Percentiles rank a stretch among this genome's conserved stretches.
Conservation (phyloP, 345 rosid species). For the Syzygium aqueum region DNA sequence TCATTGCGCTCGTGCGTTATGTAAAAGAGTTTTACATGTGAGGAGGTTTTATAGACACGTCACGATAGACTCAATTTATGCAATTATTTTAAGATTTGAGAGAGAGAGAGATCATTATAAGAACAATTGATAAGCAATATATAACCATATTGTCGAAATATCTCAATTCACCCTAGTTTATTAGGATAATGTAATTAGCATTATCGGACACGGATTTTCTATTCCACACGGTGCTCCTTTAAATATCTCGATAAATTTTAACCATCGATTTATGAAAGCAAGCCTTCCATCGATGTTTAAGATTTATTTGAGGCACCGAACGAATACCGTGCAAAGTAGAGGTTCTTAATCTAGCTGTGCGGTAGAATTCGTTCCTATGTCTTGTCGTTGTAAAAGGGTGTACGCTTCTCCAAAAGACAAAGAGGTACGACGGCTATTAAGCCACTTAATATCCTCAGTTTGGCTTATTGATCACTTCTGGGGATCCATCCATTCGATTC, state of each 20-base stretch:
- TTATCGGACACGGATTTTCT: fast-evolving
- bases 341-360: no score
- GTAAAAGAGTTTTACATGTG: not conserved
- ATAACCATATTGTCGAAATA: not conserved
- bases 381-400: no score
- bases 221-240: not conserved
- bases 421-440: no score
- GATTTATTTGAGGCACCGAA: no score
- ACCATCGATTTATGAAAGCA: not conserved
- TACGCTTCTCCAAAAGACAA: no score
- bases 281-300: no score
- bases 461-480: no score
- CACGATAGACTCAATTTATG: not conserved
- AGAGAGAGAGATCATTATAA: not conserved
- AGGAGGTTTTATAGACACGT: not conserved
- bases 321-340: no score
- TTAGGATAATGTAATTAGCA: not conserved
- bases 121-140: not conserved
- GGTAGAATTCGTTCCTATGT: no score
- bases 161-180: not conserved
- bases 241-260: not conserved
- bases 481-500: no score
- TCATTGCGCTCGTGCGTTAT: not conserved
- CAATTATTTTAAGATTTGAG: not conserved
- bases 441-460: no score